phyloP scores from a whole-genome alignment of 768 basidiomycete species.

The Lactarius vividus region DNA sequence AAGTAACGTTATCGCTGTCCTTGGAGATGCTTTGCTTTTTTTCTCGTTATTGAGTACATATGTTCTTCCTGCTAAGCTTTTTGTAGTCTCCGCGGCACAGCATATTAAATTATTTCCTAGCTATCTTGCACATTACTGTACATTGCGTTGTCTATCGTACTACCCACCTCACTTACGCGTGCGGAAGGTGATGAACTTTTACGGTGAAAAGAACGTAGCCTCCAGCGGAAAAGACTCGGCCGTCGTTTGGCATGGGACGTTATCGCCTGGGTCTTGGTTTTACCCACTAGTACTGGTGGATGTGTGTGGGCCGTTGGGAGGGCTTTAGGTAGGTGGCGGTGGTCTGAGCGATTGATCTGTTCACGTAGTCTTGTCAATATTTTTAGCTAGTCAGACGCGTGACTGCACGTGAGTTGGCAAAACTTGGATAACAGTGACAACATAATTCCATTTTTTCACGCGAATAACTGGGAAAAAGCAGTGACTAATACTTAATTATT shows the following conservation, averaged over 20 bases:
- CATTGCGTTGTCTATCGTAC: slow-evolving; percentile 85
- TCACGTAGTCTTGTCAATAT: slow-evolving; percentile 12
- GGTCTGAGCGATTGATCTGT: slow-evolving; percentile 11
- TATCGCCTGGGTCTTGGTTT: slow-evolving; percentile 71
- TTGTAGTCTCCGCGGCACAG: not conserved
- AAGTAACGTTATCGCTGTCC: slow-evolving; percentile 35
- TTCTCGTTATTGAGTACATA: slow-evolving; percentile 57
- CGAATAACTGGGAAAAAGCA: no score
- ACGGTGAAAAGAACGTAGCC: slow-evolving; percentile 78
- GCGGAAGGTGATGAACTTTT: slow-evolving; percentile 65
- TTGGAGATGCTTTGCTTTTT: slow-evolving; percentile 51
- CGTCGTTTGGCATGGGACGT: slow-evolving; percentile 80
- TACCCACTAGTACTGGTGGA: slow-evolving; percentile 57
- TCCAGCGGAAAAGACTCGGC: slow-evolving; percentile 72
- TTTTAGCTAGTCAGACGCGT: no score
- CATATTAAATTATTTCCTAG: slow-evolving; percentile 33
- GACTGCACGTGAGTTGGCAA: slow-evolving; percentile 8
- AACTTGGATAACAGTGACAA: no score
- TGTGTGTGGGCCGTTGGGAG: slow-evolving; percentile 57
- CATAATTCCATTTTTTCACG: no score
- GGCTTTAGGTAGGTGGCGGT: slow-evolving; percentile 42
- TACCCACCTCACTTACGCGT: slow-evolving; percentile 41
- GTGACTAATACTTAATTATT: no score
- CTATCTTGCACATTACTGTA: slow-evolving; percentile 72
- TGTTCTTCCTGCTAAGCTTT: slow-evolving; percentile 53